Base-by-base conservation (phyloP, 441 rosid genomes). In the Erysimum cheiri region DNA sequence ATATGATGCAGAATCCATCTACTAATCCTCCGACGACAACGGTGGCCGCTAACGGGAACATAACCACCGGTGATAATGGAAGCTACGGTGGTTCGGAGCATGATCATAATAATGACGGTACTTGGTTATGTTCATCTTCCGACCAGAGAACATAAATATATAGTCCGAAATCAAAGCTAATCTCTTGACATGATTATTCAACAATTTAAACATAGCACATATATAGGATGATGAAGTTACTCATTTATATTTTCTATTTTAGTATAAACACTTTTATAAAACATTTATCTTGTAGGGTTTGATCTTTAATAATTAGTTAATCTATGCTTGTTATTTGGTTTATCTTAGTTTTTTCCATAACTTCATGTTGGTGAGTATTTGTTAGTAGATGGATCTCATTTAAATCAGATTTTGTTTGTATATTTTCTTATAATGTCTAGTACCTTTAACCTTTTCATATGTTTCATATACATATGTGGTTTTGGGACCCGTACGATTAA, bases 111-210 rank as follows among this genome's bases (percentile, higher is more conserved):
- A 78, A 71, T 76, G 83, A 90, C 75, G 96, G 85, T 78, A 83
- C 93, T 46, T 88, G 98, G 98, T 83, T 92, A 78, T 90, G 93
- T 78, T 85, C 95, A 36, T 85, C 93, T 53, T 88, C 87, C 73
- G 59, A 52, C 49, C 52, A 55, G 26, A 60, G 62, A 62, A 60
- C 67, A 29, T 61, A 64, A 67, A 15, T 47, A 57, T 33, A 40
- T 17, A 59, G 37, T 48, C 43, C 17, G 33, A 43, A 67, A 60
- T 26, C 71, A 69, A 65, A 58, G 69, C 41, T 72, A 79, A 73
- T 77, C 55, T 72, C 72, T 77, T 75, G 50, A 74, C 77, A 75
- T 81, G 61, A 67, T 72, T 78, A 84, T 73, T 58, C 68, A 35
- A 36, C 12, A 55, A 56, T 46, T 64, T 43, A 65, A 72, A 74